phyloP scores from a whole-genome alignment of 2,329 filamentous ascomycete genomes.

The Pestalotiopsis sp. region DNA sequence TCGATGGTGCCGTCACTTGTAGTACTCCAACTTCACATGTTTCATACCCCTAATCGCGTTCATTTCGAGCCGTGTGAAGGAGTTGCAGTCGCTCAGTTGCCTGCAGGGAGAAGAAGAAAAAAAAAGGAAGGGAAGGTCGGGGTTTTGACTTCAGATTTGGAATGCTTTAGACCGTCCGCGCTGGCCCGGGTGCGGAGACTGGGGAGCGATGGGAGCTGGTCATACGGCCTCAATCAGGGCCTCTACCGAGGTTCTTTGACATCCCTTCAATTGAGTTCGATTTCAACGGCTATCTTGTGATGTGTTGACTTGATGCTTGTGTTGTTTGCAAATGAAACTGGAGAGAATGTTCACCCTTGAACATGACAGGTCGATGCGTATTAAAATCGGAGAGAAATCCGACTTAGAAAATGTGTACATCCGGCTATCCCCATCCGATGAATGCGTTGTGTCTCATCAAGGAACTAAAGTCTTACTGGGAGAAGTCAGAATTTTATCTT shows the following conservation, averaged over 20 bases:
- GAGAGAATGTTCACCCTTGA: background rate
- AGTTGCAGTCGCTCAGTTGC: background rate
- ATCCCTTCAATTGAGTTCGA: no score
- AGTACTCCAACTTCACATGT: background rate
- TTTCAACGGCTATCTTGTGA: background rate
- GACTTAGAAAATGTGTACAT: no score
- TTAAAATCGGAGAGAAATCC: no score
- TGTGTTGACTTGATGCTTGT: background rate
- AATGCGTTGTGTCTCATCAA: background rate
- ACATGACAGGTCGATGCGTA: background rate
- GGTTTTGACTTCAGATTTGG: background rate
- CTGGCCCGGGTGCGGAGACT: no score
- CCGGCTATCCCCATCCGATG: background rate
- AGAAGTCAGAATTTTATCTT: background rate
- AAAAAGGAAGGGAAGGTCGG: background rate
- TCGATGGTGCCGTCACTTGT: background rate
- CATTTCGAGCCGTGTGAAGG: slow-evolving; percentile 1
- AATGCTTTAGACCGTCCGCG: no score
- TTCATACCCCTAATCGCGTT: slow-evolving; percentile 14
- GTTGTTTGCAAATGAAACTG: background rate
- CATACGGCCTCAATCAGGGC: no score
- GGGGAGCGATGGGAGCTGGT: no score
- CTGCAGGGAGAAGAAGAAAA: background rate
- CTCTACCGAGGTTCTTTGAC: no score
- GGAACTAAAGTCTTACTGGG: background rate